Evolutionary conservation across 345 rosid genomes (phyloP).

Genomic region (Salix koriyanagi): DNA sequence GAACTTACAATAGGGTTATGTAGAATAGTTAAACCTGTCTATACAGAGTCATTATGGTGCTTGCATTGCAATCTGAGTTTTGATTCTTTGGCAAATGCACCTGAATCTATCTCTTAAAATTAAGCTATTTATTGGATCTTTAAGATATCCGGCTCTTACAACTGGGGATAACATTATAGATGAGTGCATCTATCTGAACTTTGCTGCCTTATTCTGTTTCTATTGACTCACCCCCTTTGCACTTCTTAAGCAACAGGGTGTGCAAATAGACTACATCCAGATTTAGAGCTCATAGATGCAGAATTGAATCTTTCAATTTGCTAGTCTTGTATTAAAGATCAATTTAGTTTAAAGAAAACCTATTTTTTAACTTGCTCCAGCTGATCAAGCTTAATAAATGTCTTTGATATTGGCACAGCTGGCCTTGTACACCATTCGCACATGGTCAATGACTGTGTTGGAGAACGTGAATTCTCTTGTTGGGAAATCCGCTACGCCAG

Average conservation of each 20-base stretch:
- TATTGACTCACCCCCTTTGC: background rate
- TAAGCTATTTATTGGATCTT: background rate
- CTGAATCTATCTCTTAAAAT: background rate
- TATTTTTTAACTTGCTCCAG: background rate
- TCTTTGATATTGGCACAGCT: conserved; percentile 46
- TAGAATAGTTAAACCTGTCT: background rate
- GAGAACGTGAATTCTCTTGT: conserved; percentile 93
- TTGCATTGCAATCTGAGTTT: background rate
- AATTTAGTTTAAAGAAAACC: background rate
- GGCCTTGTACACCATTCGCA: conserved; percentile 90
- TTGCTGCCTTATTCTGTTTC: background rate
- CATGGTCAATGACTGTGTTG: conserved; percentile 94
- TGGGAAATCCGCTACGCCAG: conserved; percentile 84
- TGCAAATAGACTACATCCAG: background rate
- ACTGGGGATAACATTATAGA: background rate
- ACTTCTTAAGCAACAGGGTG: background rate
- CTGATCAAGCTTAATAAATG: background rate
- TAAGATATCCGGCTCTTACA: background rate
- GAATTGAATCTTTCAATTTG: background rate
- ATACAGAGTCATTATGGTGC: background rate
- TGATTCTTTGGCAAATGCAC: background rate
- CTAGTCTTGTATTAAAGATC: background rate
- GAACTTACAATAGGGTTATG: background rate
- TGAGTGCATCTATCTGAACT: background rate
- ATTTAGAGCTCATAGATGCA: background rate